Evolutionary conservation across 805 yeast genomes (phyloP).

Genomic region (Komagataella pseudopastoris): DNA sequence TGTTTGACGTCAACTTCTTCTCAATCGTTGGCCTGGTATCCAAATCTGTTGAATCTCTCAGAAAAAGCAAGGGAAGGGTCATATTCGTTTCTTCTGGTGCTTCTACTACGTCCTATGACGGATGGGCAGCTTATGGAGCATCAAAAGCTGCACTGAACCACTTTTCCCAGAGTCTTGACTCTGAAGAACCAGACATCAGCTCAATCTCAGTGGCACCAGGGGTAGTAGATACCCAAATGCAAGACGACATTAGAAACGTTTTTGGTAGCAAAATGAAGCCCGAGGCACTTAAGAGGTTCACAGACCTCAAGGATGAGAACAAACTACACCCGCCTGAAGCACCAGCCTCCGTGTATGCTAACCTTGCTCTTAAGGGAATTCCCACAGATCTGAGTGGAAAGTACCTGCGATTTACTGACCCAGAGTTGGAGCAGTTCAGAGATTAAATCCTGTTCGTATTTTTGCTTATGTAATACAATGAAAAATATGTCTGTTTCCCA

Average conservation of each 20-base stretch:
- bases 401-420: conserved; percentile 50
- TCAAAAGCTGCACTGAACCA: conserved; percentile 83
- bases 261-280: conserved; percentile 48
- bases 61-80: conserved; percentile 41
- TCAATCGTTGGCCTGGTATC: conserved; percentile 51
- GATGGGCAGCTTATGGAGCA: conserved; percentile 89
- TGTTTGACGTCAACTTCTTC: conserved; percentile 70
- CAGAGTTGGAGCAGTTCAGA: conserved; percentile 5
- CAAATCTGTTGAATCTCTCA: conserved; percentile 43
- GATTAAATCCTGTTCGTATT: background rate
- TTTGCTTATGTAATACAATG: background rate
- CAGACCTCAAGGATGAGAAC: conserved; percentile 41
- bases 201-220: conserved; percentile 85
- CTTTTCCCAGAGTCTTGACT: conserved; percentile 50
- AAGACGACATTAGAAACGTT: conserved; percentile 56
- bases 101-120: conserved; percentile 43
- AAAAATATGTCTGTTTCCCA: background rate
- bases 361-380: conserved; percentile 50
- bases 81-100: conserved; percentile 91
- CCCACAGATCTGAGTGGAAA: conserved; percentile 46
- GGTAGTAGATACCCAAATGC: conserved; percentile 89
- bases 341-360: conserved; percentile 62
- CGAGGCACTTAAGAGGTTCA: conserved; percentile 46
- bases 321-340: conserved; percentile 52
- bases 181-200: conserved; percentile 49